A percentile compares a stretch with the other conserved stretches of the same genome.
Conservation (phyloP, 2,329 filamentous ascomycete genomes). For the Phoma sp. region DNA sequence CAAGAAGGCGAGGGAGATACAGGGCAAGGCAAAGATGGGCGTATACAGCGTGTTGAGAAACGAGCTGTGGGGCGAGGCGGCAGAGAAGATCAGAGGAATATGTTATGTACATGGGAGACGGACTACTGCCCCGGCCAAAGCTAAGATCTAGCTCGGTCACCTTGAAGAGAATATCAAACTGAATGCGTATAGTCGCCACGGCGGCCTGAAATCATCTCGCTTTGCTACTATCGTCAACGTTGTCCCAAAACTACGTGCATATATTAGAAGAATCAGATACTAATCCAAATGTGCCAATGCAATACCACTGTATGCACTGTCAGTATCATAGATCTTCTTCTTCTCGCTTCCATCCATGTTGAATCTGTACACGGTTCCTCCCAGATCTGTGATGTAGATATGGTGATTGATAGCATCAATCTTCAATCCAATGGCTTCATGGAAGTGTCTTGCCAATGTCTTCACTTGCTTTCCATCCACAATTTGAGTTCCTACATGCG, state of each 20-base stretch:
- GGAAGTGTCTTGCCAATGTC: conserved; percentile 24
- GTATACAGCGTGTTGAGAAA: conserved; percentile 60
- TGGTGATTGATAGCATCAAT: conserved; percentile 15
- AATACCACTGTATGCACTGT: not conserved
- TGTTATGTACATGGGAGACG: conserved; percentile 60
- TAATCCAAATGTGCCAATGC: not conserved
- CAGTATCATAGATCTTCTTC: conserved; percentile 2
- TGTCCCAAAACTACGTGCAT: too few species aligned
- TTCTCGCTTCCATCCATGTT: conserved; percentile 22
- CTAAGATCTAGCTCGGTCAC: conserved; percentile 43
- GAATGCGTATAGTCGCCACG: too few species aligned
- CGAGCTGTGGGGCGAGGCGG: conserved; percentile 62
- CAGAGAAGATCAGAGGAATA: conserved; percentile 57
- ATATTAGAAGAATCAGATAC: too few species aligned
- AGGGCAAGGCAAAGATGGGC: conserved; percentile 53
- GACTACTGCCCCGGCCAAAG: conserved; percentile 53
- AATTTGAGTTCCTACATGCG: not conserved
- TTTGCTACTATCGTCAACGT: too few species aligned
- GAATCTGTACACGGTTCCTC: conserved; percentile 20
- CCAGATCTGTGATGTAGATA: conserved; percentile 27
- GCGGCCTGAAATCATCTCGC: too few species aligned
- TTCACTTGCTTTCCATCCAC: not conserved
- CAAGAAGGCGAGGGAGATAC: conserved; percentile 52
- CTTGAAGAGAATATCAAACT: too few species aligned
- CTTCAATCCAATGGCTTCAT: conserved; percentile 32